Evolutionary conservation across 2,329 filamentous ascomycete species (phyloP).

Genomic region (Sclerotinia sclerotiorum): DNA sequence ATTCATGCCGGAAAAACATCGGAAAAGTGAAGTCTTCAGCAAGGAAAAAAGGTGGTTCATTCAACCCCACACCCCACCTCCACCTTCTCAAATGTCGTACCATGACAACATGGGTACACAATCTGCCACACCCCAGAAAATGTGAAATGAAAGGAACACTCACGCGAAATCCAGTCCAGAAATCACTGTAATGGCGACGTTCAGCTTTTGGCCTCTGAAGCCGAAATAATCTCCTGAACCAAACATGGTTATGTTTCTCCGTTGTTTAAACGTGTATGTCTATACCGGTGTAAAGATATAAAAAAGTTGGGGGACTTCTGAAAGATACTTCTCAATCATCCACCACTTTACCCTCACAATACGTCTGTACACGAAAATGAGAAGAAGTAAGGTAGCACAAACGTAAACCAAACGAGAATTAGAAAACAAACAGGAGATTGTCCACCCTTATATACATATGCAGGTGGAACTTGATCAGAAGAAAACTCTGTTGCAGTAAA

Average conservation of each 20-base stretch:
- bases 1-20: constrained; percentile 11
- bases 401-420: not conserved
- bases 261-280: too few species aligned
- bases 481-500: not conserved
- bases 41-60: not conserved
- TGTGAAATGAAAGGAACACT: constrained; percentile 41
- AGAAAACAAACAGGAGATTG: not conserved
- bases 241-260: constrained; percentile 25
- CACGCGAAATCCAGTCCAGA: constrained; percentile 70
- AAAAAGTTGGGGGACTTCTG: not conserved
- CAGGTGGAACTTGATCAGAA: not conserved
- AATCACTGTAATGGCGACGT: constrained; percentile 67
- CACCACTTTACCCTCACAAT: not conserved
- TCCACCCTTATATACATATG: constrained; percentile 11
- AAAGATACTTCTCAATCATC: not conserved
- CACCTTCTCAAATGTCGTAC: constrained; percentile 2
- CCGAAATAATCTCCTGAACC: constrained; percentile 54
- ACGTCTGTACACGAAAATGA: not conserved
- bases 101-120: not conserved
- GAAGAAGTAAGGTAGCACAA: not conserved
- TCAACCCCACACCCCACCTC: not conserved
- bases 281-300: not conserved
- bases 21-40: not conserved
- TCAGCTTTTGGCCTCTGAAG: constrained; percentile 63
- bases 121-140: not conserved